phyloP scores from a whole-genome alignment of 345 rosid genomes.

The Leavenworthia alabamica region DNA sequence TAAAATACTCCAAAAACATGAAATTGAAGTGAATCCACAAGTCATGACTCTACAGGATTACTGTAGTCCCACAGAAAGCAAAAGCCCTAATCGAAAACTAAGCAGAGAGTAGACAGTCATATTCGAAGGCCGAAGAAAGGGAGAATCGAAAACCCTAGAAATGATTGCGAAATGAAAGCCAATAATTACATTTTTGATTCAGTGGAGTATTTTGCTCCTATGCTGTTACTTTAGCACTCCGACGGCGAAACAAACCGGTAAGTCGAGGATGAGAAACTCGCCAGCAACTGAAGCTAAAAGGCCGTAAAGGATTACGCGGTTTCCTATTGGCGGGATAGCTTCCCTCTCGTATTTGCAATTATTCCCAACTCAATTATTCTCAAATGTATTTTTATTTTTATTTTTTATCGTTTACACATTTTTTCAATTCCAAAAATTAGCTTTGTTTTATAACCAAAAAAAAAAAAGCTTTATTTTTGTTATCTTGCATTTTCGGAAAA shows the following conservation, averaged over 20 bases:
- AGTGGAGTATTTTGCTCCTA: neutral
- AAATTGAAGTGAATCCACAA: slow-evolving; percentile 9
- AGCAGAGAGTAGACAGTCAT: neutral
- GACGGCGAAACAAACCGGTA: neutral
- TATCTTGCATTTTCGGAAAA: neutral
- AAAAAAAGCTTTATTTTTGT: neutral
- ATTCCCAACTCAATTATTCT: no score
- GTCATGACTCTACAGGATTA: neutral
- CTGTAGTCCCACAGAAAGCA: neutral
- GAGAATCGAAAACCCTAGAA: slow-evolving; percentile 24
- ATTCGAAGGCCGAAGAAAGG: neutral
- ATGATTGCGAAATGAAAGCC: neutral
- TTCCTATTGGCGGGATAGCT: slow-evolving; percentile 30
- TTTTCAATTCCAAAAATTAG: neutral
- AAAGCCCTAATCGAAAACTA: slow-evolving; percentile 14
- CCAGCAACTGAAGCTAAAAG: neutral
- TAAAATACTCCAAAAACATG: neutral
- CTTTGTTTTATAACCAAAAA: neutral
- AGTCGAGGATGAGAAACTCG: neutral
- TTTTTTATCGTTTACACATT: no score
- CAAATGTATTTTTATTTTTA: no score
- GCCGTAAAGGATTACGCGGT: neutral
- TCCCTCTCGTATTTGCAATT: slow-evolving; percentile 16
- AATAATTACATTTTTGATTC: neutral
- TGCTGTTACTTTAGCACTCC: neutral